These are phyloP conservation scores for Phytophthora tentaculata DNA, from an alignment of 352 stramenopile species.

Conservation along the genomic window DNA sequence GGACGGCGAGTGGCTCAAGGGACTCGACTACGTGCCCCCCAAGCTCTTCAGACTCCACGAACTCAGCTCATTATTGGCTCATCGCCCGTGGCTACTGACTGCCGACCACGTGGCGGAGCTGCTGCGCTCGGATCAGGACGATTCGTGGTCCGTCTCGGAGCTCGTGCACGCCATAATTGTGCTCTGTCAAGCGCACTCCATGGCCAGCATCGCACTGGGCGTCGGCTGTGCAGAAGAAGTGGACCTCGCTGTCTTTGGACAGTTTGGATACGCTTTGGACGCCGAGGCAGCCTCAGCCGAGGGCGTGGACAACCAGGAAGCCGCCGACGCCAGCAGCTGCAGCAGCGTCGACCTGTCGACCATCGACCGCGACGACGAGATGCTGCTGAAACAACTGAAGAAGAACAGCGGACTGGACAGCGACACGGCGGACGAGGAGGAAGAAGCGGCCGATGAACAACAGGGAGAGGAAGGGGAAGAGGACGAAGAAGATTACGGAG, in stretches of 20 bases:
- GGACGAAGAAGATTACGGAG: conserved; percentile 37
- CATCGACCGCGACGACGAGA: conserved; percentile 78
- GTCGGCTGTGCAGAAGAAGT: conserved; percentile 81
- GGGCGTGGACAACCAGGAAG: conserved; percentile 32
- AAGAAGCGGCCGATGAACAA: conserved; percentile 40
- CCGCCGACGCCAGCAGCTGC: conserved; percentile 50
- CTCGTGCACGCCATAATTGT: conserved; percentile 89
- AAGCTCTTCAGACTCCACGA: conserved; percentile 88
- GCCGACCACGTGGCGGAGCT: conserved; percentile 78
- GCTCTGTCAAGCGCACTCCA: conserved; percentile 84
- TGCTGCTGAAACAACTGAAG: conserved; percentile 72
- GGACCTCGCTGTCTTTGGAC: conserved; percentile 71
- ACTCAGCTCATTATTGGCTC: conserved; percentile 81
- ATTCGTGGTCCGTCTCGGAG: conserved; percentile 89
- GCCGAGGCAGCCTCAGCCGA: conserved; percentile 24
- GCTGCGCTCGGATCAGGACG: conserved; percentile 68
- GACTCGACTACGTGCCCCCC: conserved; percentile 78
- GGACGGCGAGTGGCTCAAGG: conserved; percentile 82
- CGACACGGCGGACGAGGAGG: conserved; percentile 67
- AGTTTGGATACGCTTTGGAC: conserved; percentile 60
- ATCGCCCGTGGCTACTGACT: conserved; percentile 87
- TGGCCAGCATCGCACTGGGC: conserved; percentile 79
- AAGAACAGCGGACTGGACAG: conserved; percentile 62
- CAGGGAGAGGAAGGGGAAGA: conserved; percentile 37
- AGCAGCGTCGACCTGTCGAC: conserved; percentile 72